phyloP scores from a whole-genome alignment of 768 basidiomycete genomes.

The Pleurotus salmoneostramineus region DNA sequence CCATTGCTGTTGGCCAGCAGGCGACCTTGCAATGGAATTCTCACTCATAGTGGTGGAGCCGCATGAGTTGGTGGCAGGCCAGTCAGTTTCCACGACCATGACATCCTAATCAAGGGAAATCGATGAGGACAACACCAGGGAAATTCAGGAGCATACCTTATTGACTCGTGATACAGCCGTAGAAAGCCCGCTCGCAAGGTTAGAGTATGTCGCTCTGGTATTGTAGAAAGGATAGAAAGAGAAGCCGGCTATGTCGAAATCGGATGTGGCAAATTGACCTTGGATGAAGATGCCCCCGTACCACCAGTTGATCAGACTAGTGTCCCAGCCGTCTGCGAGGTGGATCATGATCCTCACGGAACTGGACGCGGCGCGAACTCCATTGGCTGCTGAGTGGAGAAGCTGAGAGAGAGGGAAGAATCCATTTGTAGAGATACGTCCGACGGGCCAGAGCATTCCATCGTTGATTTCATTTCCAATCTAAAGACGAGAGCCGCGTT shows the following conservation, averaged over 20 bases:
- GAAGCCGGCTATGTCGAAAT: conserved; percentile 59
- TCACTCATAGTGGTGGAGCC: conserved; percentile 41
- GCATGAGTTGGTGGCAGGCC: conserved; percentile 44
- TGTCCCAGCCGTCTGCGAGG: conserved; percentile 62
- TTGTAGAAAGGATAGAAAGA: conserved; percentile 68
- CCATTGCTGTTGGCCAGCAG: conserved; percentile 52
- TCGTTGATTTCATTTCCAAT: conserved; percentile 68
- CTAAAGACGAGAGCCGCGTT: conserved; percentile 17
- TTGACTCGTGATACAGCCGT: conserved; percentile 41
- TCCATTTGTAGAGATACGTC: conserved; percentile 47
- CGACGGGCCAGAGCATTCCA: conserved; percentile 60
- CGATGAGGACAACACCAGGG: neutral
- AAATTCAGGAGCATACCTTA: conserved; percentile 32
- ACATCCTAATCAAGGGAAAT: conserved; percentile 29
- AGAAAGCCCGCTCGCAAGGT: conserved; percentile 47
- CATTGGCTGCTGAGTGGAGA: conserved; percentile 55
- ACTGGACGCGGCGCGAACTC: conserved; percentile 45
- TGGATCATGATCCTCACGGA: conserved; percentile 51
- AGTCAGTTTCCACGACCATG: conserved; percentile 64
- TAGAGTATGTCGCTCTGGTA: conserved; percentile 48
- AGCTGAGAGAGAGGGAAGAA: conserved; percentile 53
- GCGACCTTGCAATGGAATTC: conserved; percentile 40
- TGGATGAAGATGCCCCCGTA: conserved; percentile 49
- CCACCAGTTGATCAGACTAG: conserved; percentile 38
- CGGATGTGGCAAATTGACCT: conserved; percentile 42